Evolutionary conservation across 2,329 filamentous ascomycete species (phyloP), one percentile per base, ranked within the genome.

Genomic region (Ascochyta rabiei): DNA sequence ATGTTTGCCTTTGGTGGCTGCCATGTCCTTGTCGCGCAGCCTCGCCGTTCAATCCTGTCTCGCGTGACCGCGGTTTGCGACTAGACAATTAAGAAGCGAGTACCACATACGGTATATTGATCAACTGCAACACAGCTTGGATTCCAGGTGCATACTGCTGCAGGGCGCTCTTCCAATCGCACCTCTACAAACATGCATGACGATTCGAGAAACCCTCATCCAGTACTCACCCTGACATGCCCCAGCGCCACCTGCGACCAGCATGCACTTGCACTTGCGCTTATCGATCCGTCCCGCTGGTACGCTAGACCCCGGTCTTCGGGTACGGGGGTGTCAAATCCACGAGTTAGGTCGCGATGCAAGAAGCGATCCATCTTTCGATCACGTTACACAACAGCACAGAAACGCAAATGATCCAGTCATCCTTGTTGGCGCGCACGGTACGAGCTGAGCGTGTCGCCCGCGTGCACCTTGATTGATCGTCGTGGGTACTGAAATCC

Each of bases 361-460:
- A 19, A 15, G 39, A 40, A 48, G 52, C 23, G 38, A 18, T 28
- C 16, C 23, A 33, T 50, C 24, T 26, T 26, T 26, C 52, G 46
- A 55, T 55, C 42, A 42, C 2, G 52, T 55, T 47, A 26, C 42
- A 55, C 52, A n/a, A 43, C 52, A 46, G 41, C 23, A 46, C n/a
- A 24, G 40, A 16, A 35, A 55, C 41, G 40, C 41, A 26, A 37
- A 12, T 12, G 28, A 10, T 38, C 33, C 39, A 42, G 44, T 33
- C 38, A 38, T 3, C 21, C 21, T 13, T 40, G 28, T 28, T 19
- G 35, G 21, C 18, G 18, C 35, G 10, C 24, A 40, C 44, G 30
- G 35, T 19, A 39, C 33, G 19, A 53, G 50, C 50, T 44, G 51
- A 44, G 34, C 28, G 26, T 48, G 34, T 43, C 45, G 34, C 45